Evolutionary conservation across 2,329 filamentous ascomycete genomes (phyloP).

Genomic region (Pseudogymnoascus sp.): DNA sequence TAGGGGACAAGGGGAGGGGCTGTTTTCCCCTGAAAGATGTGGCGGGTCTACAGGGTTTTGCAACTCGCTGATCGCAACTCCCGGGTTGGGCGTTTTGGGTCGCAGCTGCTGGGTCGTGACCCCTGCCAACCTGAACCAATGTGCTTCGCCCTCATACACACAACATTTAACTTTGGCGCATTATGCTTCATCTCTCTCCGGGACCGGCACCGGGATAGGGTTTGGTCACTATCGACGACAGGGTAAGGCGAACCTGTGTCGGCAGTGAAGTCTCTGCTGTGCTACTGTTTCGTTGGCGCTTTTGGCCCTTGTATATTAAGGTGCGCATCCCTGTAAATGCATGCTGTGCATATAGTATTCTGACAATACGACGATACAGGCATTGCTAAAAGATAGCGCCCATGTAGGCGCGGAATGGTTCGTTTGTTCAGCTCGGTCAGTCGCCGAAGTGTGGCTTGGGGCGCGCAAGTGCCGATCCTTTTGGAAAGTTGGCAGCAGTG

Average conservation of each 20-base stretch:
- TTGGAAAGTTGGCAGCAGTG: not conserved
- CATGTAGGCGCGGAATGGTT: no score
- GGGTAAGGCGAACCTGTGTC: not conserved
- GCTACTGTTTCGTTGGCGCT: not conserved
- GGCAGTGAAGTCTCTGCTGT: not conserved
- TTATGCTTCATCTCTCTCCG: not conserved
- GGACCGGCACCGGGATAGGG: not conserved
- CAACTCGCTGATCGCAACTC: not conserved
- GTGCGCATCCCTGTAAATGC: no score
- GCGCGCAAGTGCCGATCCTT: not conserved
- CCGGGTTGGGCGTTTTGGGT: not conserved
- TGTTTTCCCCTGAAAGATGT: not conserved
- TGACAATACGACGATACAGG: not conserved
- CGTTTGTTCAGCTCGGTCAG: not conserved
- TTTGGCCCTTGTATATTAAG: not conserved
- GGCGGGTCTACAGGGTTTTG: not conserved
- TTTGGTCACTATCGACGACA: not conserved
- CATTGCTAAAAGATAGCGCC: not conserved
- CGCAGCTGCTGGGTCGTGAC: not conserved
- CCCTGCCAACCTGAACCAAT: not conserved
- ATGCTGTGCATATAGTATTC: not conserved
- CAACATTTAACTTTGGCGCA: not conserved
- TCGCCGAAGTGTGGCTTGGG: not conserved
- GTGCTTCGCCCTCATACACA: not conserved
- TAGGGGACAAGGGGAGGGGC: not conserved